Evolutionary conservation across 192 early-diverging fungal genomes (phyloP).

Genomic region (Fimicolochytrium jonesii): DNA sequence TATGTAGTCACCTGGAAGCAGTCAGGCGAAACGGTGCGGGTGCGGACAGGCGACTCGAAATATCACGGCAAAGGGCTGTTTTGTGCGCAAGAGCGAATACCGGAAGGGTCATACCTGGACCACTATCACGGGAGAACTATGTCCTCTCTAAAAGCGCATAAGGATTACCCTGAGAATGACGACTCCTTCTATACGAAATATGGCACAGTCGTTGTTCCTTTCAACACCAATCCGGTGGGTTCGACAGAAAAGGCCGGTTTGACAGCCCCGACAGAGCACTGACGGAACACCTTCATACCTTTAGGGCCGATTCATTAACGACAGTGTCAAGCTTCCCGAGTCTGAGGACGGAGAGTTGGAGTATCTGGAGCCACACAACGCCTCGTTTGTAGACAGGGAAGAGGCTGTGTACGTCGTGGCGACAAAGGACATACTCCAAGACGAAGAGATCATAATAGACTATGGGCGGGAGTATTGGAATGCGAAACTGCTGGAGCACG

Average conservation of each 20-base stretch:
- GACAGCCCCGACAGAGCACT: no score
- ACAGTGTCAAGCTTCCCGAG: conserved; percentile 10
- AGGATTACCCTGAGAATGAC: background rate
- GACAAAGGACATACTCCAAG: background rate
- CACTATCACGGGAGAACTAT: conserved; percentile 22
- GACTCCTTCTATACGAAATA: conserved; percentile 9
- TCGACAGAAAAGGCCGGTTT: no score
- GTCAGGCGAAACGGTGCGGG: background rate
- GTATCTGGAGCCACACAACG: background rate
- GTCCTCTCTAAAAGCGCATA: conserved; percentile 1
- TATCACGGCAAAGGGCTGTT: conserved; percentile 23
- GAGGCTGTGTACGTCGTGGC: background rate
- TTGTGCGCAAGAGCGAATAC: conserved; percentile 19
- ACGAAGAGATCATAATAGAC: background rate
- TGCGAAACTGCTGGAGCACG: no score
- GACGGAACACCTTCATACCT: no score
- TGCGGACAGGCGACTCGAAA: conserved; percentile 1
- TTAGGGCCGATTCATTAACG: conserved; percentile 15
- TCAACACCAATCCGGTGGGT: no score
- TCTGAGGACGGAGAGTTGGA: background rate
- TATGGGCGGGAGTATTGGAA: no score
- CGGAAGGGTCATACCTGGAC: conserved; percentile 9
- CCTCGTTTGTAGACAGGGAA: background rate
- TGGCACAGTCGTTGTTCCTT: conserved; percentile 5
- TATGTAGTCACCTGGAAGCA: no score